Conservation (phyloP, 2,329 filamentous ascomycete species). For the Sclerotinia glacialis region DNA sequence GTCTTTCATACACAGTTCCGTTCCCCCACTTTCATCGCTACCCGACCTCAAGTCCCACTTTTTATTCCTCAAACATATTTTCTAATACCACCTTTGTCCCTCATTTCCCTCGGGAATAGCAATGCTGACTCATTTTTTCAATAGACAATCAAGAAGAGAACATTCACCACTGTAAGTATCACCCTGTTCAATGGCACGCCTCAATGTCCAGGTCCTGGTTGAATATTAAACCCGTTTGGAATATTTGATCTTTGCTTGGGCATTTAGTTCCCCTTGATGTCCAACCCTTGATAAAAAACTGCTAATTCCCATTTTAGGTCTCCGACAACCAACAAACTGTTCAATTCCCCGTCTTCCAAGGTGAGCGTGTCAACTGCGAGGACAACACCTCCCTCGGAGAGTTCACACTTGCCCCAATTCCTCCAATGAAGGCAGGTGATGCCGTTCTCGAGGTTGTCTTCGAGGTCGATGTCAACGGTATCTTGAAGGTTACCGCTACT, state of each 20-base stretch:
- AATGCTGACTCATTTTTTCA: background rate
- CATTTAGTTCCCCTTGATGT: background rate
- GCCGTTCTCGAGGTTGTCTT: slow-evolving; percentile 97
- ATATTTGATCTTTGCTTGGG: background rate
- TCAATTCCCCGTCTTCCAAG: slow-evolving; percentile 91
- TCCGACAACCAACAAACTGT: slow-evolving; percentile 40
- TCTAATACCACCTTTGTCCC: too few relatives aligned
- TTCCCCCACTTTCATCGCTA: too few relatives aligned
- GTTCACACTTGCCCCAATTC: slow-evolving; percentile 87
- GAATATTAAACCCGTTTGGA: background rate
- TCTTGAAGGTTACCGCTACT: slow-evolving; percentile 97
- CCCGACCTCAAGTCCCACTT: too few relatives aligned
- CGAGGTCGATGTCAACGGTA: slow-evolving; percentile 99
- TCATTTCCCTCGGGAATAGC: slow-evolving; percentile 48
- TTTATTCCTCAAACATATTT: too few relatives aligned
- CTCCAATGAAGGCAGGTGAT: slow-evolving; percentile 75
- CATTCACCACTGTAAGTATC: slow-evolving; percentile 5
- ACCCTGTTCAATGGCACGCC: accelerated
- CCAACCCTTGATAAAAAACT: background rate
- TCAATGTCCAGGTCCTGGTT: background rate
- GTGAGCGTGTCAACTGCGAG: slow-evolving; percentile 96
- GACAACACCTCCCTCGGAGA: slow-evolving; percentile 98
- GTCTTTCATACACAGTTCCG: too few relatives aligned
- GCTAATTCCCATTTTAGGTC: background rate
- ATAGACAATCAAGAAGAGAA: slow-evolving; percentile 5